These are phyloP conservation scores for Lipomyces sp. DNA, from an alignment of 805 yeast species.

Conservation along the genomic window DNA sequence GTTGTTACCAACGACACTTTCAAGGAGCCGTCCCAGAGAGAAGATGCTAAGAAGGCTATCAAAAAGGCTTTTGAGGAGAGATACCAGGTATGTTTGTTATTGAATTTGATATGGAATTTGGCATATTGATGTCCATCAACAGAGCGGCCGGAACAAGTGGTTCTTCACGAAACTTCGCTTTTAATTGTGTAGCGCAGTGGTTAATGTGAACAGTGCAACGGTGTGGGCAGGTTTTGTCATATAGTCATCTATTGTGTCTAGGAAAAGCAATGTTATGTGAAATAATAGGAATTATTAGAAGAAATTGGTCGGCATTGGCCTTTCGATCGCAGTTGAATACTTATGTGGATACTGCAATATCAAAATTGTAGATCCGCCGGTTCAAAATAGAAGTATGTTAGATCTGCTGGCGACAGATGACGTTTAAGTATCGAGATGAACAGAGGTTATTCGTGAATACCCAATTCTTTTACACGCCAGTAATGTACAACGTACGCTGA, in stretches of 20 bases:
- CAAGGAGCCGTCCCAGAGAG: conserved; percentile 97
- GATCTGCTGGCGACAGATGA: no score
- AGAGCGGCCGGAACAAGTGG: conserved; percentile 99
- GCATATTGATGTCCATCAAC: not conserved
- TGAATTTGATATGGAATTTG: not conserved
- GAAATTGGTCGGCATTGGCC: not conserved
- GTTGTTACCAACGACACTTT: conserved; percentile 91
- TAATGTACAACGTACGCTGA: not conserved
- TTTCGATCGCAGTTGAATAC: not conserved
- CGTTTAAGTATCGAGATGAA: not conserved
- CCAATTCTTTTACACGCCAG: not conserved
- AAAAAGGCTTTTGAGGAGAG: conserved; percentile 99
- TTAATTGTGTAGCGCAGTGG: conserved; percentile 50
- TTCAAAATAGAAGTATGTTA: not conserved
- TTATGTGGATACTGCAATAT: no score
- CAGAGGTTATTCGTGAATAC: not conserved
- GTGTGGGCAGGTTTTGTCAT: conserved; percentile 13
- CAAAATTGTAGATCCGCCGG: not conserved
- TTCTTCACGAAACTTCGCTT: conserved; percentile 97
- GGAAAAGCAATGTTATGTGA: conserved; percentile 8
- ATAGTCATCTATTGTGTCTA: conserved; percentile 2
- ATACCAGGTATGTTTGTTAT: conserved; percentile 61
- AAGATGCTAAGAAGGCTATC: conserved; percentile 98
- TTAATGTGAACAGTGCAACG: conserved; percentile 1
- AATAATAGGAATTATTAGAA: conserved; percentile 5